Evolutionary conservation across 179 eudicot genomes (phyloP), one percentile per base, ranked within the genome.

Genomic region (Gypsophila paniculata): DNA sequence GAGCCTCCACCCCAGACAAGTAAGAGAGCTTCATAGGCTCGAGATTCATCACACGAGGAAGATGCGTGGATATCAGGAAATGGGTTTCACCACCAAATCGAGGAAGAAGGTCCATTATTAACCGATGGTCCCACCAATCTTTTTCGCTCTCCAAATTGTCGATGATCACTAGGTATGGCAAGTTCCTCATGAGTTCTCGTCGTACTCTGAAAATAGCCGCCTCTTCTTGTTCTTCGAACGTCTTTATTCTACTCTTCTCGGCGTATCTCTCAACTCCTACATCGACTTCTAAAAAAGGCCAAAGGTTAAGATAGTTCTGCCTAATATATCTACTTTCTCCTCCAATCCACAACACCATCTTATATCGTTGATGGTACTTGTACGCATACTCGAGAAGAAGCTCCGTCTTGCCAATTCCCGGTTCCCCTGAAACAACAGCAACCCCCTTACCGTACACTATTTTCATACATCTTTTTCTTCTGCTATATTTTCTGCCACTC

Each of bases 121-220:
- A 90, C 71, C 86, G 87, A 74, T 86, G 91, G 60, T 94, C 96
- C 97, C 99, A 94, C 99, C 97, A 94, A 70, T 94, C 97, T 76
- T 91, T 89, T 77, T 94, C 99, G 49, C 82, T 86, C 79, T 94
- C 99, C 67, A 94, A 80, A 61, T 91, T 91, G 72, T 94, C 99
- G 10, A 94, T 91, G 55, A 94, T 78, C 15, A 94, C 87, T 77
- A 94, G 54, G 80, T 88, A 94, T 0, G 99, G 97, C 44, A 94
- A 85, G 75, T 88, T 88, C 70, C 97, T 79, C 97, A 89, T 88
- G 72, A 94, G 91, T 78, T 94, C 99, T 75, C 85, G 87, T 25
- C 99, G 81, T 22, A 91, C 85, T 65, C 96, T 80, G 71, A 86
- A 82, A 79, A 94, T 74, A 19, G 97, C 96, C 0, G 88, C 88